Evolutionary conservation across 768 basidiomycete genomes (phyloP).

Genomic region (Lactarius vividus): DNA sequence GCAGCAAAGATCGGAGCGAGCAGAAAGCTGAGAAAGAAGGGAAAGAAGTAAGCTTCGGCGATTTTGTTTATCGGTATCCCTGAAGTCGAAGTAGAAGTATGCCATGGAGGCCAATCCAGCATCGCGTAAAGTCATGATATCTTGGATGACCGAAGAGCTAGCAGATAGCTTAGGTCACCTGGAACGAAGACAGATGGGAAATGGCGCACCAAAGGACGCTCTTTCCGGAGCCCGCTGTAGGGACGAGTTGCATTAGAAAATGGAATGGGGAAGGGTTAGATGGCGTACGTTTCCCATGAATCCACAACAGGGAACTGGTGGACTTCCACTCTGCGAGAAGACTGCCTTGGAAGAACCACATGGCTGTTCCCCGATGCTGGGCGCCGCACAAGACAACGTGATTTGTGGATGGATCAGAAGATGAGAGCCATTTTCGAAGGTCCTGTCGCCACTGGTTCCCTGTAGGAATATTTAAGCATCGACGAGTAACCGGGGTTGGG

Average conservation of each 20-base stretch:
- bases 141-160: neutral
- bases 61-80: neutral
- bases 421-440: neutral
- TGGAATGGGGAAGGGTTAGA: neutral
- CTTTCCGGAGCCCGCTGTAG: neutral
- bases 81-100: neutral
- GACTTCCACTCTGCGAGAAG: neutral
- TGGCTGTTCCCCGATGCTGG: neutral
- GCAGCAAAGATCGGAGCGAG: neutral
- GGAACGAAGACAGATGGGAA: no score
- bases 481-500: neutral
- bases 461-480: neutral
- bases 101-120: neutral
- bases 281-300: neutral
- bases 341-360: neutral
- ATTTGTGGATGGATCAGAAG: neutral
- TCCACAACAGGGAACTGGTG: neutral
- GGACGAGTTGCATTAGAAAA: neutral
- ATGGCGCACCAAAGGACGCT: neutral
- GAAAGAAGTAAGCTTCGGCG: neutral
- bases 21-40: neutral
- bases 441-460: neutral
- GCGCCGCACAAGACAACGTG: neutral
- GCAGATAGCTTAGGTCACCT: neutral
- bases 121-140: neutral